Conservation (phyloP, 164 flowering plant genomes). For the Magnolia kwangsiensis region DNA sequence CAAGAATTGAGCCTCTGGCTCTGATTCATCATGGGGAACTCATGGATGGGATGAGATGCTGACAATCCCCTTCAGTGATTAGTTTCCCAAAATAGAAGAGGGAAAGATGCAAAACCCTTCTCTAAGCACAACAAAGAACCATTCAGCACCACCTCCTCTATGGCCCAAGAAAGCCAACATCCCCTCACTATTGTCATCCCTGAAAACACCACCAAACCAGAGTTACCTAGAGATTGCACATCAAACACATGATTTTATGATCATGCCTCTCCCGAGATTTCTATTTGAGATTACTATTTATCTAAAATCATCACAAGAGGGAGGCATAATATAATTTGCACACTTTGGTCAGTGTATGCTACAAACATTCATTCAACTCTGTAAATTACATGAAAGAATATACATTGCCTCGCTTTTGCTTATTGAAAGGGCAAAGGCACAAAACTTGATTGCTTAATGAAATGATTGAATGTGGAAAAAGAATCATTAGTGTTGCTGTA, state of each 20-base stretch:
- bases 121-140: not conserved
- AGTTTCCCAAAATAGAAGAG: not conserved
- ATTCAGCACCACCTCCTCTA: not conserved
- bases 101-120: not conserved
- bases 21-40: no score
- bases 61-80: not conserved
- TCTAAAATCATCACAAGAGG: no score
- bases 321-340: no score
- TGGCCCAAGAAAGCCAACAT: not conserved
- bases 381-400: not conserved
- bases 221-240: not conserved
- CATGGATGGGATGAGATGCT: not conserved
- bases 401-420: not conserved
- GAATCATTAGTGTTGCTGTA: not conserved
- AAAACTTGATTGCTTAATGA: not conserved
- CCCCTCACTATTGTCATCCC: not conserved
- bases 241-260: no score
- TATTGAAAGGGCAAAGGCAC: not conserved
- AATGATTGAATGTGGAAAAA: not conserved
- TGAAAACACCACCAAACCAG: not conserved
- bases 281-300: no score
- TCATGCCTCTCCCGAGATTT: not conserved
- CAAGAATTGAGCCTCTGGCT: no score
- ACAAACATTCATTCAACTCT: not conserved
- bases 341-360: not conserved